Percentiles rank a stretch among this genome's conserved stretches.
Evolutionary conservation across 495 filamentous ascomycete species (phyloP).

Genomic region (Polyplosphaeria fusca): DNA sequence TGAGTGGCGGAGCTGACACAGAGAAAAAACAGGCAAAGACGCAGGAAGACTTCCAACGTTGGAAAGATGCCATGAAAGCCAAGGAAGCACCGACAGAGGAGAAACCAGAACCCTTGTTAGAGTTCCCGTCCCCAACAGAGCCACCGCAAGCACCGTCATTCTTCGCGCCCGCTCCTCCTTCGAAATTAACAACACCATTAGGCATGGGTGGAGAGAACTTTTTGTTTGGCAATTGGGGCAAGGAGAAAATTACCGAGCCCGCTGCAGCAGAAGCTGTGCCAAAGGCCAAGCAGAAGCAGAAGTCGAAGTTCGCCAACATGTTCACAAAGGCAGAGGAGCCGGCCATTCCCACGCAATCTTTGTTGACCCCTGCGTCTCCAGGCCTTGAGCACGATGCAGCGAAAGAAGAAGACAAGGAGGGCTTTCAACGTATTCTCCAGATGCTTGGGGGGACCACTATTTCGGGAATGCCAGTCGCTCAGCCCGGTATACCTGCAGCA

Average conservation of each 20-base stretch:
- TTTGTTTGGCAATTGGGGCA: constrained; percentile 67
- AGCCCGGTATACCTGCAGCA: neutral
- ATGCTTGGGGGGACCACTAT: constrained; percentile 64
- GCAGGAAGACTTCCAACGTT: constrained; percentile 89
- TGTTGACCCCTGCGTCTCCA: constrained; percentile 29
- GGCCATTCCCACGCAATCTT: constrained; percentile 31
- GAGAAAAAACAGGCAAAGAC: constrained; percentile 54
- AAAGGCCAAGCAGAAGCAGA: constrained; percentile 50
- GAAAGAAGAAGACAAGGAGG: constrained; percentile 74
- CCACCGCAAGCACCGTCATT: neutral
- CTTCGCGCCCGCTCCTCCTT: neutral
- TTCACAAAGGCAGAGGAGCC: constrained; percentile 62
- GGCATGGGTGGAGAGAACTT: constrained; percentile 69
- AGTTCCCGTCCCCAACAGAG: neutral
- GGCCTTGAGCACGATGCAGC: constrained; percentile 42
- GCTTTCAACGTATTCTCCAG: constrained; percentile 81
- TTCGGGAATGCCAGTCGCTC: neutral
- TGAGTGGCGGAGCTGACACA: constrained; percentile 35
- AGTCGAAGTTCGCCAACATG: constrained; percentile 78
- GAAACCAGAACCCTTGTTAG: constrained; percentile 41
- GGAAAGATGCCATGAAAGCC: constrained; percentile 90
- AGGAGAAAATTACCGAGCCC: constrained; percentile 37
- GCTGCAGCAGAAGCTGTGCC: constrained; percentile 37
- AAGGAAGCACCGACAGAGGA: constrained; percentile 47
- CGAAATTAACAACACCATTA: constrained; percentile 45